Conservation (phyloP, 2,329 filamentous ascomycete genomes). For the Alternaria triticimaculans region DNA sequence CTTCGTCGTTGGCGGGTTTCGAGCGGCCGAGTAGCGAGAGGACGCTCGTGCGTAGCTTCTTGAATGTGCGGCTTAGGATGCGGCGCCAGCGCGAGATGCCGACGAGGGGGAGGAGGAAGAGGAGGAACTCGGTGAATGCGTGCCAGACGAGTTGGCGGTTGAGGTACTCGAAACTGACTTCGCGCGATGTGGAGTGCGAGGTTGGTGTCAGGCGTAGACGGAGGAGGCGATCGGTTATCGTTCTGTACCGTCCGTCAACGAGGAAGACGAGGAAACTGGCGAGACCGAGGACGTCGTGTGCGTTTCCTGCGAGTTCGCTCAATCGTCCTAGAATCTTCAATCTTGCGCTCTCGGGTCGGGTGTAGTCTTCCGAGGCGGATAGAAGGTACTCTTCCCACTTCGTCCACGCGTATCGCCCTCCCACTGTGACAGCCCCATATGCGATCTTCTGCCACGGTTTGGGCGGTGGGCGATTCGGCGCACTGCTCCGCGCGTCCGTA, state of each 20-base stretch:
- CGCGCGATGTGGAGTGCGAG: slow-evolving; percentile 80
- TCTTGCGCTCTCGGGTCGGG: slow-evolving; percentile 57
- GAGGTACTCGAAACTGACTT: slow-evolving; percentile 96
- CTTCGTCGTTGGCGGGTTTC: slow-evolving; percentile 55
- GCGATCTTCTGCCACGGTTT: slow-evolving; percentile 82
- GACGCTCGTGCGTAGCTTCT: slow-evolving; percentile 68
- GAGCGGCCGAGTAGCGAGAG: slow-evolving; percentile 58
- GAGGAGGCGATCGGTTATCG: slow-evolving; percentile 83
- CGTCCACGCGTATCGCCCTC: slow-evolving; percentile 87
- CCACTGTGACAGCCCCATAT: slow-evolving; percentile 85
- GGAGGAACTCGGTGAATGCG: slow-evolving; percentile 98
- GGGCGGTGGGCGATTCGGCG: slow-evolving; percentile 66
- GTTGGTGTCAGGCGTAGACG: slow-evolving; percentile 84
- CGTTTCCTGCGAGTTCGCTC: slow-evolving; percentile 72
- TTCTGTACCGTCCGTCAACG: slow-evolving; percentile 88
- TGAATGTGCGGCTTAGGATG: slow-evolving; percentile 87
- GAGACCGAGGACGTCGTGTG: slow-evolving; percentile 83
- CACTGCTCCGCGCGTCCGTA: slow-evolving; percentile 74
- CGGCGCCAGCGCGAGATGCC: slow-evolving; percentile 92
- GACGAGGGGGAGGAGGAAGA: slow-evolving; percentile 95
- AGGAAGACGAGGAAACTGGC: slow-evolving; percentile 89
- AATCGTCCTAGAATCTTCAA: slow-evolving; percentile 68
- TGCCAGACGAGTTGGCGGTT: slow-evolving; percentile 99
- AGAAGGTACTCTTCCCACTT: slow-evolving; percentile 91
- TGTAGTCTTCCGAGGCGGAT: slow-evolving; percentile 76